A percentile compares a stretch with the other conserved stretches of the same genome.
These are phyloP conservation scores for Phytophthora nicotianae DNA, from an alignment of 352 stramenopile genomes.

Conservation along the genomic window DNA sequence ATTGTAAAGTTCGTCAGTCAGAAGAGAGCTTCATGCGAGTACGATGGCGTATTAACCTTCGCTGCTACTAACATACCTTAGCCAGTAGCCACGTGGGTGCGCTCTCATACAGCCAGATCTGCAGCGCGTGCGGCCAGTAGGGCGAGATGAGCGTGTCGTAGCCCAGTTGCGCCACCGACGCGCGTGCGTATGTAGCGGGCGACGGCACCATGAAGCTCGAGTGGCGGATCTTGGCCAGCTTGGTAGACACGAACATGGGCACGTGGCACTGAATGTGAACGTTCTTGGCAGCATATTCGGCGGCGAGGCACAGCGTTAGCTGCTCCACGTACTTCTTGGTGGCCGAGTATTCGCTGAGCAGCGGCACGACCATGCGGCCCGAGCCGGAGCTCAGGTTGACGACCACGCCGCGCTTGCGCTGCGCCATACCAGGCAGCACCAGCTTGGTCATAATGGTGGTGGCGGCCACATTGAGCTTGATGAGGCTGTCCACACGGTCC, in stretches of 20 bases:
- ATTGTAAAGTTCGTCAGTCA: constrained; percentile 19
- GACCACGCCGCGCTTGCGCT: constrained; percentile 94
- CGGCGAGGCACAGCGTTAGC: constrained; percentile 95
- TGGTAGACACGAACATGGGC: constrained; percentile 99
- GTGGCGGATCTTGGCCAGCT: constrained; percentile 98
- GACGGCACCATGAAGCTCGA: constrained; percentile 93
- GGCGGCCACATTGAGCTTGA: constrained; percentile 88
- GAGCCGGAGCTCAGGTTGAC: constrained; percentile 98
- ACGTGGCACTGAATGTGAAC: constrained; percentile 97
- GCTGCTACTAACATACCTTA: constrained; percentile 61
- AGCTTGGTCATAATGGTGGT: constrained; percentile 86
- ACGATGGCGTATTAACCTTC: background rate
- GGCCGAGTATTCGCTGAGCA: constrained; percentile 97
- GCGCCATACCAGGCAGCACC: constrained; percentile 94
- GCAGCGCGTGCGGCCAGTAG: constrained; percentile 96
- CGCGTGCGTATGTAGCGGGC: constrained; percentile 90
- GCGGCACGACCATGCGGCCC: constrained; percentile 93
- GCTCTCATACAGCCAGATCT: constrained; percentile 94
- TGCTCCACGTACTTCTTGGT: constrained; percentile 98
- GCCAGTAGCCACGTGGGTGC: constrained; percentile 86
- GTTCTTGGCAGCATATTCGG: constrained; percentile 95
- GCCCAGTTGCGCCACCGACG: constrained; percentile 93
- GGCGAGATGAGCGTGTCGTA: constrained; percentile 92
- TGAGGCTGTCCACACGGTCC: constrained; percentile 91
- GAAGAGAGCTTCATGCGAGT: background rate